These are phyloP conservation scores for Jackrogersella minutella DNA, from an alignment of 495 filamentous ascomycete species.

Conservation along the genomic window DNA sequence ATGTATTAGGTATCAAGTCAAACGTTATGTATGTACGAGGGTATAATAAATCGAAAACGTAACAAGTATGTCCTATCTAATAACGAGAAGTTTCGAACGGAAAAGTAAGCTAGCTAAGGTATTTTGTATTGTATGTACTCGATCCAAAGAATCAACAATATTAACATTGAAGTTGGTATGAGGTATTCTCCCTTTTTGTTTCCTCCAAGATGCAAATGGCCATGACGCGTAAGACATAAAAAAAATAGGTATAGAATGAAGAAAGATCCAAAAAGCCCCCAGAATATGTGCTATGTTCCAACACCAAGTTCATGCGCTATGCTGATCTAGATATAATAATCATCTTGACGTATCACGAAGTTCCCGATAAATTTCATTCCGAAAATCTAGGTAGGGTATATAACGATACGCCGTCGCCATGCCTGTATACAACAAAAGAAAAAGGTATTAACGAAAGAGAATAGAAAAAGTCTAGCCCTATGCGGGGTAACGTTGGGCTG, in stretches of 20 bases:
- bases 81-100: neutral
- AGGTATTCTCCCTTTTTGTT: neutral
- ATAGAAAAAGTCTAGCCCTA: constrained; percentile 26
- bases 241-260: neutral
- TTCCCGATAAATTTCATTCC: constrained; percentile 29
- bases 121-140: too few relatives aligned
- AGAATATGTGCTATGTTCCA: constrained; percentile 5
- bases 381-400: constrained; percentile 38
- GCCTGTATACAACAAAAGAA: constrained; percentile 38
- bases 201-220: constrained; percentile 18
- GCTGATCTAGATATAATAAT: constrained; percentile 25
- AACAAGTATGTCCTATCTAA: constrained; percentile 1
- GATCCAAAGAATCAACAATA: neutral
- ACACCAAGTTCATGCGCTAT: constrained; percentile 36
- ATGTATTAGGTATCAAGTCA: neutral
- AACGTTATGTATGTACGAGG: neutral
- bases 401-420: constrained; percentile 41
- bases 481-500: constrained; percentile 39
- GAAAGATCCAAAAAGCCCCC: neutral
- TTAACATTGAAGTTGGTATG: neutral
- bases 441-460: constrained; percentile 10
- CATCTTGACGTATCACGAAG: constrained; percentile 30
- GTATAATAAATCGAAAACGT: neutral
- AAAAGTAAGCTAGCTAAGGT: neutral
- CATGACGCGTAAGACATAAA: constrained; percentile 22